These are phyloP conservation scores for Pestalotiopsis sp. DNA, from an alignment of 2,329 filamentous ascomycete genomes.

Conservation along the genomic window DNA sequence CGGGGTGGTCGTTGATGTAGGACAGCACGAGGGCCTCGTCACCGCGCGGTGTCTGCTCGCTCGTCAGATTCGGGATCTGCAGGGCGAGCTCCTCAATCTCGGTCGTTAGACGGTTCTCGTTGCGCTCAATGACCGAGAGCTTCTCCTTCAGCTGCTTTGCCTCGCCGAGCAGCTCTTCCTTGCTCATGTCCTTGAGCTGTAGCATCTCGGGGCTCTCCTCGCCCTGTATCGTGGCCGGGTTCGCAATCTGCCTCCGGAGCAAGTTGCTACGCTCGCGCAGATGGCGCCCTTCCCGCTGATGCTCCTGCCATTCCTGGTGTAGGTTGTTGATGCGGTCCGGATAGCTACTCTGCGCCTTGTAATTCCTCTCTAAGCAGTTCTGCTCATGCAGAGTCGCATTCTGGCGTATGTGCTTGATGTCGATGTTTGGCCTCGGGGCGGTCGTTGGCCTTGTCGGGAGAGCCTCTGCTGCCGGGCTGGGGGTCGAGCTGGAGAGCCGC, in stretches of 20 bases:
- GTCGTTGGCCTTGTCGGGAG: conserved; percentile 59
- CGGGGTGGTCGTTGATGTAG: conserved; percentile 77
- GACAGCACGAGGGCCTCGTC: conserved; percentile 65
- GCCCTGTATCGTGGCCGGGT: conserved; percentile 47
- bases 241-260: conserved; percentile 59
- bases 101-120: conserved; percentile 59
- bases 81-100: conserved; percentile 78
- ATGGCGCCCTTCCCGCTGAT: conserved; percentile 61
- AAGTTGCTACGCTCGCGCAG: conserved; percentile 69
- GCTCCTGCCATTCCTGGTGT: conserved; percentile 59
- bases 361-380: conserved; percentile 87
- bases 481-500: conserved; percentile 20
- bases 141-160: conserved; percentile 66
- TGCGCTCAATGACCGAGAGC: conserved; percentile 61
- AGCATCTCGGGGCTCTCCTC: conserved; percentile 40
- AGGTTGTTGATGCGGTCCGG: conserved; percentile 59
- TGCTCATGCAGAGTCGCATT: conserved; percentile 78
- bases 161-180: conserved; percentile 61
- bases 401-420: conserved; percentile 88
- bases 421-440: conserved; percentile 77
- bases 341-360: conserved; percentile 58
- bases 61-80: conserved; percentile 85
- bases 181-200: conserved; percentile 32
- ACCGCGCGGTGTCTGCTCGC: conserved; percentile 72
- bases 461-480: conserved; percentile 14